phyloP scores from a whole-genome alignment of 129 eudicot species.

The Centrapalus pauciflorus region DNA sequence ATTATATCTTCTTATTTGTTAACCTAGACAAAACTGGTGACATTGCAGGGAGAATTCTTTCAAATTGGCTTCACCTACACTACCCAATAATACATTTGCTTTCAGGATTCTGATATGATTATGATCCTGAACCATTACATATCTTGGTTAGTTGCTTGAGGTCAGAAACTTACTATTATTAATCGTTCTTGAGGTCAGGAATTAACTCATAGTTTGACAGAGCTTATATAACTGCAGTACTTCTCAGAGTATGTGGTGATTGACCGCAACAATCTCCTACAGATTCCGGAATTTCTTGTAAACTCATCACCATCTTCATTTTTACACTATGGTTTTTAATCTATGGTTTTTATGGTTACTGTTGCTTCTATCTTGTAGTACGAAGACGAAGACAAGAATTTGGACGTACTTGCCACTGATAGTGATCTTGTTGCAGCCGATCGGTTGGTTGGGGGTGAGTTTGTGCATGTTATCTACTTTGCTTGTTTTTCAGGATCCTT shows the following conservation, averaged over 20 bases:
- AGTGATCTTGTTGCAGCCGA: conserved; percentile 86
- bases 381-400: conserved; percentile 90
- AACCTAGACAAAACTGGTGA: conserved; percentile 3
- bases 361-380: conserved; percentile 39
- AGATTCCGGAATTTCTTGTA: conserved; percentile 74
- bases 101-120: conserved; percentile 47
- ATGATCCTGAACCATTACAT: not conserved
- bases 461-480: not conserved
- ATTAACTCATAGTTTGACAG: conserved; percentile 72
- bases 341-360: not conserved
- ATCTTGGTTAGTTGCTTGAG: not conserved
- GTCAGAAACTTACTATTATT: no score
- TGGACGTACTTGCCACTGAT: conserved; percentile 84
- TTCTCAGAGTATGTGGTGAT: conserved; percentile 93
- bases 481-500: not conserved
- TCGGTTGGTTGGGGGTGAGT: conserved; percentile 86
- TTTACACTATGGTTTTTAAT: no score
- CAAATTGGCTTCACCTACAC: conserved; percentile 48
- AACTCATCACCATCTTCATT: not conserved
- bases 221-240: conserved; percentile 76
- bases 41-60: conserved; percentile 69
- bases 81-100: conserved; percentile 52
- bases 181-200: conserved; percentile 37
- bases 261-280: conserved; percentile 88
- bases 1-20: not conserved